These are phyloP conservation scores for Prunus davidiana DNA, from an alignment of 306 rosid genomes.

Conservation along the genomic window DNA sequence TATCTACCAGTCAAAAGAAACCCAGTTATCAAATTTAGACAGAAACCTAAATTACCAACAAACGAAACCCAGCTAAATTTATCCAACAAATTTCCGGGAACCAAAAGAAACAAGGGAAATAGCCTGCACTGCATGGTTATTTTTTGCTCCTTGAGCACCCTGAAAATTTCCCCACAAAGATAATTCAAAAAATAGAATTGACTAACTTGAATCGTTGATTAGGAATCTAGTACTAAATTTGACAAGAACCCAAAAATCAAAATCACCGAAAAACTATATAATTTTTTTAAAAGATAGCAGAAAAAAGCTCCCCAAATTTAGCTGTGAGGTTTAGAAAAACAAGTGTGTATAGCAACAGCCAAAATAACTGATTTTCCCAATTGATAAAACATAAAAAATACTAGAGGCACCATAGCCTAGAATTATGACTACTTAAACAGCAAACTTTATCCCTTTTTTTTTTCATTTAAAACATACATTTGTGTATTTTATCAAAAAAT, in stretches of 20 bases:
- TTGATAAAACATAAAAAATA: neutral
- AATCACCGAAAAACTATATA: constrained; percentile 30
- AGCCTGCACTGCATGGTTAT: neutral
- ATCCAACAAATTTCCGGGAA: constrained; percentile 32
- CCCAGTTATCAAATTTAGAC: constrained; percentile 38
- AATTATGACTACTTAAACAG: no score
- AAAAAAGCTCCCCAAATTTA: constrained; percentile 47
- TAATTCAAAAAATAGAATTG: constrained; percentile 14
- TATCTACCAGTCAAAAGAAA: constrained; percentile 26
- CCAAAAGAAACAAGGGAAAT: neutral
- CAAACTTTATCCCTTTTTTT: no score
- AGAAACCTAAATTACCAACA: constrained; percentile 28
- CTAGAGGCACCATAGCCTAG: no score
- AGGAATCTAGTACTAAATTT: constrained; percentile 35
- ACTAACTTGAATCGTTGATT: constrained; percentile 36
- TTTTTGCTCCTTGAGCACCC: neutral
- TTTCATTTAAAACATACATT: no score
- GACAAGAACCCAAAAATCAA: constrained; percentile 38
- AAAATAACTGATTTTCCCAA: constrained; percentile 29
- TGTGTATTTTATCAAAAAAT: no score
- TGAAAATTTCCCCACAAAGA: constrained; percentile 6
- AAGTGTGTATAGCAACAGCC: constrained; percentile 26
- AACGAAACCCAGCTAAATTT: constrained; percentile 8
- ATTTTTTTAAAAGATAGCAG: constrained; percentile 19
- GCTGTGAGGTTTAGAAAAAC: constrained; percentile 28